Evolutionary conservation across 768 basidiomycete genomes (phyloP), one percentile per base, ranked within the genome.

Genomic region (Rickenella mellea): DNA sequence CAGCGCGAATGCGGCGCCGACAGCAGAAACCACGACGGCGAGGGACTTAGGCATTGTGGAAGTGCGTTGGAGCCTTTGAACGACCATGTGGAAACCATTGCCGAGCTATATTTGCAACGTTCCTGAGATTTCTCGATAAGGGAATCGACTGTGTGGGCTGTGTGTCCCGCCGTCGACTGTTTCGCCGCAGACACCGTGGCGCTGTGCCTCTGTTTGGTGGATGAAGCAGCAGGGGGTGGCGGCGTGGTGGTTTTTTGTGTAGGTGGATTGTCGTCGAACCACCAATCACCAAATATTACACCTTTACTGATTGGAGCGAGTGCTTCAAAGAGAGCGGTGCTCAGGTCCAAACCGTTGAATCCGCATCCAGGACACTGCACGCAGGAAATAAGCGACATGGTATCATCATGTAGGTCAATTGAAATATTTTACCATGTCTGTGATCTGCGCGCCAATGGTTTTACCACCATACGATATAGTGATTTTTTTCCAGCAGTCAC

Each of bases 401-500:
- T 19, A 44, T 27, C n/a, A n/a, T n/a, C n/a, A n/a, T n/a, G n/a
- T n/a, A 17, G 22, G 10, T 4, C 21, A 30, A 35, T 30, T 19
- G 3, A 29, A 29, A 42, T 8, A 50, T 61, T n/a, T 45, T 53
- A 64, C 71, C 53, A 60, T 50, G 41, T 74, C 73, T n/a, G 56
- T 56, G 45, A 75, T 68, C 40, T 64, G 57, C 2, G 73, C 73
- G 40, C 59, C 57, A 1, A 60, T 45, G 0, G 61, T 58, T 54
- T 63, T 65, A 4, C 46, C 69, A 54, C 43, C 52, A 50, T 60
- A 51, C 47, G 53, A 57, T 29, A 76, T 67, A 21, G 68, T 68
- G 46, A 76, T 64, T 45, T 51, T 63, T 35, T 69, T 54, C 49
- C 63, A 66, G 49, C 74, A 76, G 45, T 69, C 45, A 25, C 67